Evolutionary conservation across 768 basidiomycete genomes (phyloP).

Genomic region (Leucosporidium yakuticum): DNA sequence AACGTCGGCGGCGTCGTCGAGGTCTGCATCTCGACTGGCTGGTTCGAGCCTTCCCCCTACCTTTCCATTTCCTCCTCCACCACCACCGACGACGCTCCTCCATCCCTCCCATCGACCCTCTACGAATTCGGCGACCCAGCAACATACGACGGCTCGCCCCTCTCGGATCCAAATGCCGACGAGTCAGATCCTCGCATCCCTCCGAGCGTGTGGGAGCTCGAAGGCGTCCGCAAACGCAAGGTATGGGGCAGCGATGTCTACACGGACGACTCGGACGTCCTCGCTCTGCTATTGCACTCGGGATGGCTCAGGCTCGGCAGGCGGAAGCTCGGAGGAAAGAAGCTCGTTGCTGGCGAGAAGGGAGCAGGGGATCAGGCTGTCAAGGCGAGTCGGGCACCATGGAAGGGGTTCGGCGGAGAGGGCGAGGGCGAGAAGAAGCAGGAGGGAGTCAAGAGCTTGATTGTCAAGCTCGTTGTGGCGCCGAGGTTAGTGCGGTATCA

Average conservation of each 20-base stretch:
- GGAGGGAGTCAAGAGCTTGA: conserved; percentile 29
- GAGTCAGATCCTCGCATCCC: conserved; percentile 17
- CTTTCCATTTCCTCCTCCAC: neutral
- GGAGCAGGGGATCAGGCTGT: conserved; percentile 23
- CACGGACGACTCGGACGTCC: conserved; percentile 48
- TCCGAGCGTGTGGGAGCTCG: conserved; percentile 32
- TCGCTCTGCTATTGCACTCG: conserved; percentile 44
- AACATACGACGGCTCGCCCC: conserved; percentile 11
- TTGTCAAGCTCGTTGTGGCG: conserved; percentile 43
- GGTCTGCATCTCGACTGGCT: conserved; percentile 27
- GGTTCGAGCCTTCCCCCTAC: conserved; percentile 15
- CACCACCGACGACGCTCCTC: neutral
- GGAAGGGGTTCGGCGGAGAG: neutral
- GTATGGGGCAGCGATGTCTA: conserved; percentile 49
- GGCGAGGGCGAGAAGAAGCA: conserved; percentile 6
- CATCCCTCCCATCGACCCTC: neutral
- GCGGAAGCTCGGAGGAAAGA: conserved; percentile 1
- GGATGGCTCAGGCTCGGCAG: conserved; percentile 43
- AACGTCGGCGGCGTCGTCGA: conserved; percentile 32
- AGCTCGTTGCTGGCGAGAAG: conserved; percentile 12
- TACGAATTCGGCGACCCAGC: conserved; percentile 14
- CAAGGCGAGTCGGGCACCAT: neutral
- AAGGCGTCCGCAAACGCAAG: conserved; percentile 35
- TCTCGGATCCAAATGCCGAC: neutral
- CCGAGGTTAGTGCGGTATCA: conserved; percentile 45